Conservation (phyloP, 345 rosid genomes). For the Populus pruinosa region DNA sequence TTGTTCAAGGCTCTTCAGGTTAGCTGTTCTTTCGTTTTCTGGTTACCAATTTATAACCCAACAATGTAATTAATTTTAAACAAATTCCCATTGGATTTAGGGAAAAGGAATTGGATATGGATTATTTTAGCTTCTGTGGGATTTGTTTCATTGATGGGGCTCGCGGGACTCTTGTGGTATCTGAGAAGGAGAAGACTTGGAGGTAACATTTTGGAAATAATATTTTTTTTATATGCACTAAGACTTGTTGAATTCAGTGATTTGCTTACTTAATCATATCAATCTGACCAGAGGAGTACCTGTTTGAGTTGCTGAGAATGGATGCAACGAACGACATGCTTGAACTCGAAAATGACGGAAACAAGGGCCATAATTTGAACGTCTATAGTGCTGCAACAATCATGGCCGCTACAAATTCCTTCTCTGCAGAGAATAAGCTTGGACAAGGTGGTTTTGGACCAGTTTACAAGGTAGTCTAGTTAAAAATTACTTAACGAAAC, state of each 20-base stretch:
- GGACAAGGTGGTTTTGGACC: slow-evolving; percentile 11
- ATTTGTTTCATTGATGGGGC: neutral
- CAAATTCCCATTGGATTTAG: neutral
- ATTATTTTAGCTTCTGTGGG: neutral
- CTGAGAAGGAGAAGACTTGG: slow-evolving; percentile 5
- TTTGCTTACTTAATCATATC: neutral
- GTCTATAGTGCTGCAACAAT: neutral
- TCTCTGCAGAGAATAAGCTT: slow-evolving; percentile 7
- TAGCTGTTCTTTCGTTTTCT: neutral
- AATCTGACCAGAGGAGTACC: neutral
- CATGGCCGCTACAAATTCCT: slow-evolving; percentile 8
- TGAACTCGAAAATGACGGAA: slow-evolving; percentile 7
- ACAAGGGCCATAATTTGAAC: neutral
- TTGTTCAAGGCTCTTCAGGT: neutral
- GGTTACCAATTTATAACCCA: neutral
- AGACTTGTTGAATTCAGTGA: too few species aligned
- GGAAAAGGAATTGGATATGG: slow-evolving; percentile 13
- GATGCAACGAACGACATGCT: slow-evolving; percentile 5
- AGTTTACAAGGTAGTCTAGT: too few species aligned
- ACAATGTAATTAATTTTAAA: neutral
- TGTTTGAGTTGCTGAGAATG: slow-evolving; percentile 7
- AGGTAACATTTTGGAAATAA: neutral
- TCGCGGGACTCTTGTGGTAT: neutral
- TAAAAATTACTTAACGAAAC: neutral
- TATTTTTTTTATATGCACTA: too few species aligned